Conservation (phyloP, 2,329 filamentous ascomycete genomes). For the Diaporthe australafricana region DNA sequence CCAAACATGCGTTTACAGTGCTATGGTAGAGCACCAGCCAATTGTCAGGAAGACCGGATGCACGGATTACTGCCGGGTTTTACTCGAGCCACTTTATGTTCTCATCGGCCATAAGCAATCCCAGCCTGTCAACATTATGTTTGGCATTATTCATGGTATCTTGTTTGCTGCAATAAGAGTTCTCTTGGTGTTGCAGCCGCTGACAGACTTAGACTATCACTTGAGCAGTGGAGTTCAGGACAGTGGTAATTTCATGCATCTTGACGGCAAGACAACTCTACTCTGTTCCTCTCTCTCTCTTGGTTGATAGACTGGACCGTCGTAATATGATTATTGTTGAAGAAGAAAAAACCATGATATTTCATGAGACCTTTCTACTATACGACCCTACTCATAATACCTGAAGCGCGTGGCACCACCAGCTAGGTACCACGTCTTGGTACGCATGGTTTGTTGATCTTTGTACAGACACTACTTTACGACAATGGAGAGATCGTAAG, state of each 20-base stretch:
- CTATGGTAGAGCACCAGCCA: not conserved
- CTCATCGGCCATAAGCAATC: not conserved
- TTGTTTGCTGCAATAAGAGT: too few species aligned
- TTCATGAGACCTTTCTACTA: too few species aligned
- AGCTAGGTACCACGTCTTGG: not conserved
- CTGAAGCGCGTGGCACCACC: not conserved
- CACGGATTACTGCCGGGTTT: not conserved
- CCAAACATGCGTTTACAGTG: not conserved
- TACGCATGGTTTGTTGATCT: not conserved
- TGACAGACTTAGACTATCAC: too few species aligned
- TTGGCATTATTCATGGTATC: too few species aligned
- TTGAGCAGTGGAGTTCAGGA: not conserved
- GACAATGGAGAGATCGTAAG: accelerated
- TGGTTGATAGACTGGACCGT: too few species aligned
- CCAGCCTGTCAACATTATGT: not conserved
- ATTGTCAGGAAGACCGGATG: not conserved
- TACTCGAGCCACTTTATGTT: not conserved
- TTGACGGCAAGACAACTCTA: not conserved
- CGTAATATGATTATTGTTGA: too few species aligned
- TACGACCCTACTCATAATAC: not conserved
- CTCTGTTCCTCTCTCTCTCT: not conserved
- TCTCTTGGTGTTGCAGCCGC: too few species aligned
- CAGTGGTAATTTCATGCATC: not conserved
- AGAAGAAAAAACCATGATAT: not conserved
- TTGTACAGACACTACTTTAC: too few species aligned